phyloP scores from a whole-genome alignment of 495 filamentous ascomycete genomes.

The Talaromyces proteolyticus region DNA sequence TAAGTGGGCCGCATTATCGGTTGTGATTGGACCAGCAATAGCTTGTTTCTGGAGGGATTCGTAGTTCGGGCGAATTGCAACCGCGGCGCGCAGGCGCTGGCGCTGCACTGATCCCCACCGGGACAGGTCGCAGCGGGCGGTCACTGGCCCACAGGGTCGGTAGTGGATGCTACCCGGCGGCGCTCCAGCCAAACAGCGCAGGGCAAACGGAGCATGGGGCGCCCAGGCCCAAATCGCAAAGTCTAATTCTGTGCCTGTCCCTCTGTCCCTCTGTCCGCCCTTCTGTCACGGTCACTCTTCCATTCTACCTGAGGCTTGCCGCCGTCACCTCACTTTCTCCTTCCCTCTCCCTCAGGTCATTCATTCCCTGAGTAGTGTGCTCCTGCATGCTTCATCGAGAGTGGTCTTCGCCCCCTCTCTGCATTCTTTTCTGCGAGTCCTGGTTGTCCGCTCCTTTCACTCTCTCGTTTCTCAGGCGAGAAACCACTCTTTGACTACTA shows the following conservation, averaged over 20 bases:
- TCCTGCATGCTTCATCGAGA: conserved; percentile 15
- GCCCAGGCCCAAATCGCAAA: no score
- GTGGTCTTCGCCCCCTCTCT: conserved; percentile 11
- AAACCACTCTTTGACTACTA: not conserved
- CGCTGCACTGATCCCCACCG: no score
- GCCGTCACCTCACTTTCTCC: conserved; percentile 23
- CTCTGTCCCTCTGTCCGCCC: no score
- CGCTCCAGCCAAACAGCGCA: no score
- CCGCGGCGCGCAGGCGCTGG: not conserved
- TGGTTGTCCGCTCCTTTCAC: conserved; percentile 32
- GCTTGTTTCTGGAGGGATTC: no score
- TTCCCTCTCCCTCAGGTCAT: conserved; percentile 20
- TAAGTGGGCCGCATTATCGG: no score
- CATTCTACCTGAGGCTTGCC: conserved; percentile 23
- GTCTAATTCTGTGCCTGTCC: no score
- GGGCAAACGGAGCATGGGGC: no score
- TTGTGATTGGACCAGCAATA: not conserved
- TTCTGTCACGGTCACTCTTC: conserved; percentile 8
- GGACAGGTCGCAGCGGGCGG: no score
- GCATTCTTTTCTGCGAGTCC: conserved; percentile 26
- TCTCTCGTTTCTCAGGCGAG: conserved; percentile 8
- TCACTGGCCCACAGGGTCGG: no score
- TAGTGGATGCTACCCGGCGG: no score
- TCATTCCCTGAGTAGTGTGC: conserved; percentile 34
- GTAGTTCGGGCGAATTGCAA: not conserved